Evolutionary conservation across 305 asterid genomes (phyloP).

Genomic region (Fraxinus velutina): DNA sequence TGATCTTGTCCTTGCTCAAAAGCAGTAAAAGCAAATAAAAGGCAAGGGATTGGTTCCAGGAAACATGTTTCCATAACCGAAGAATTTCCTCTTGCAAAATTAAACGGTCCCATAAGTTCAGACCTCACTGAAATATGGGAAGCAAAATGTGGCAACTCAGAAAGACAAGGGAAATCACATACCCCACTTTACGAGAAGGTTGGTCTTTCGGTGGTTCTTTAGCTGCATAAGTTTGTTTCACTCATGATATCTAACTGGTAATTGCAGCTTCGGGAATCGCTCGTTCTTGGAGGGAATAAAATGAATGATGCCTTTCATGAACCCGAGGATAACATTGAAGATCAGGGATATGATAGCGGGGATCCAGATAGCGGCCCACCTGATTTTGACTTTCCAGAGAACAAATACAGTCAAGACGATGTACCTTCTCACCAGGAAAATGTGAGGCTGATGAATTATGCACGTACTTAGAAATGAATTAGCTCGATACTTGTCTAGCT

Average conservation of each 20-base stretch:
- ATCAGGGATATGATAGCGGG: conserved; percentile 57
- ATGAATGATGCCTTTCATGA: conserved; percentile 33
- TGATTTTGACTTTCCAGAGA: conserved; percentile 61
- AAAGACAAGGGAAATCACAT: conserved; percentile 33
- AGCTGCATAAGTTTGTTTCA: conserved; percentile 14
- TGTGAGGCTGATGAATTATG: conserved; percentile 33
- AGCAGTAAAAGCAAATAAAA: conserved; percentile 59
- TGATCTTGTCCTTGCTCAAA: conserved; percentile 22
- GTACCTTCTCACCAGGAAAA: conserved; percentile 40
- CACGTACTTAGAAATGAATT: conserved; percentile 1
- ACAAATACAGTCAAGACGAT: conserved; percentile 34
- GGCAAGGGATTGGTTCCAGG: conserved; percentile 38
- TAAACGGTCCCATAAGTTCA: conserved; percentile 51
- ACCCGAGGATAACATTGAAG: conserved; percentile 36
- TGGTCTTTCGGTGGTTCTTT: conserved; percentile 23
- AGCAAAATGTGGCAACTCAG: conserved; percentile 35
- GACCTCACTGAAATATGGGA: conserved; percentile 72
- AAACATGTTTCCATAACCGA: conserved; percentile 35
- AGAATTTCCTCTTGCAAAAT: conserved; percentile 79
- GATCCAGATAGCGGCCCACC: conserved; percentile 56
- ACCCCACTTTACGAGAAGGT: conserved; percentile 73
- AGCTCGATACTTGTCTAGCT: conserved; percentile 4
- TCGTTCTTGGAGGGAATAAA: conserved; percentile 39
- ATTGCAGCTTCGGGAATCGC: conserved; percentile 84
- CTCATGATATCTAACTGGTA: conserved; percentile 21